phyloP scores from a whole-genome alignment of 176 grass and related monocot genomes.

The Lolium multiflorum region DNA sequence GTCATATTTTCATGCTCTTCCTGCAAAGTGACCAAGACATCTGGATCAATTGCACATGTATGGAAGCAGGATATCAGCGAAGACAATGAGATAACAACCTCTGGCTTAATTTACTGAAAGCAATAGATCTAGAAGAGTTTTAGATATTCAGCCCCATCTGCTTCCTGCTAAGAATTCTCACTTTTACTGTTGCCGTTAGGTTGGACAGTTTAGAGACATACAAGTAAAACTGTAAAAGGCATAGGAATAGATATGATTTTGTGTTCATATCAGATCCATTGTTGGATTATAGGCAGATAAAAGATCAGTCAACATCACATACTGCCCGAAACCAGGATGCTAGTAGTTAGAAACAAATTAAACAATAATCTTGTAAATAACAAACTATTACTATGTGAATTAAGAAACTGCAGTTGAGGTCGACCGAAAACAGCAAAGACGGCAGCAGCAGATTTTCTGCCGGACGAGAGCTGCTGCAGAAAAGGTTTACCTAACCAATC shows the following conservation, averaged over 20 bases:
- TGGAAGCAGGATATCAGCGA: conserved; percentile 10
- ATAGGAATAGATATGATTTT: background rate
- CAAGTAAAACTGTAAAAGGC: conserved; percentile 18
- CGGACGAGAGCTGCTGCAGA: conserved; percentile 32
- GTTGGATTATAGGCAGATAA: conserved; percentile 7
- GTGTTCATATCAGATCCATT: conserved; percentile 14
- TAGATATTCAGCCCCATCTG: background rate
- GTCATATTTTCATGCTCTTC: conserved; percentile 87
- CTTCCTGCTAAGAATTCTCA: background rate
- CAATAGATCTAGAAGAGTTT: background rate
- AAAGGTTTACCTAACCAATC: conserved; percentile 16
- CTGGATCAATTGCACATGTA: background rate
- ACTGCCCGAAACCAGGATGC: conserved; percentile 13
- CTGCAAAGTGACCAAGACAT: conserved; percentile 56
- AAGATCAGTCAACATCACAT: conserved; percentile 33
- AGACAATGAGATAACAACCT: background rate
- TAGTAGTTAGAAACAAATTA: conserved; percentile 29
- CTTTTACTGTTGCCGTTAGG: conserved; percentile 6
- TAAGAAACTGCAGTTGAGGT: conserved; percentile 8
- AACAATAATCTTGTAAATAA: conserved; percentile 29
- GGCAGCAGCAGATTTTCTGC: background rate
- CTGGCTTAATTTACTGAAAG: background rate
- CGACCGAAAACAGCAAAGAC: conserved; percentile 11
- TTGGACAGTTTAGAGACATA: background rate
- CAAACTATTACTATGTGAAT: conserved; percentile 5